A percentile compares a stretch with the other conserved stretches of the same genome.
These are phyloP conservation scores for Xerophyta viscosa DNA, from an alignment of 106 monocot genomes.

Conservation along the genomic window DNA sequence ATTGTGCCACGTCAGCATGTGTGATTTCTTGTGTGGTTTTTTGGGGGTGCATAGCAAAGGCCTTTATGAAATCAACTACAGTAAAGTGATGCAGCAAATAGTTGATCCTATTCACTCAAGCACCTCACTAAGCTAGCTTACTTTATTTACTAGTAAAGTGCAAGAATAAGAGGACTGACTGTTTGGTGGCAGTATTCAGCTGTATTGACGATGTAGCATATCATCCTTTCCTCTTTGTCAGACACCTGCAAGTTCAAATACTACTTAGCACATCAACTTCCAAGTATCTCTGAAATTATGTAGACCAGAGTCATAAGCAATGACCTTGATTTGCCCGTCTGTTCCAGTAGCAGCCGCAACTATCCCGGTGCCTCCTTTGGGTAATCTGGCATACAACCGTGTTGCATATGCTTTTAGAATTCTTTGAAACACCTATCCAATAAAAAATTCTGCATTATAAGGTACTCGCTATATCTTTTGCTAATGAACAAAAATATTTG, in stretches of 20 bases:
- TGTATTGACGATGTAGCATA: constrained; percentile 97
- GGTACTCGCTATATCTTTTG: too few species aligned
- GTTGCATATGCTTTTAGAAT: constrained; percentile 94
- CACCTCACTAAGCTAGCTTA: too few species aligned
- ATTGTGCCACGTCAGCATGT: too few species aligned
- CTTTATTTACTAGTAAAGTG: neutral
- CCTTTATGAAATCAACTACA: too few species aligned
- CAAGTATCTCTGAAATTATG: neutral
- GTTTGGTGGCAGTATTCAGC: constrained; percentile 98
- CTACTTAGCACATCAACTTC: constrained; percentile 4
- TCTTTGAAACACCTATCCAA: constrained; percentile 87
- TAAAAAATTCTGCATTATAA: too few species aligned
- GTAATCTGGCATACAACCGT: constrained; percentile 68
- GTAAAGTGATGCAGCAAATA: too few species aligned
- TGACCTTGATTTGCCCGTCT: constrained; percentile 97
- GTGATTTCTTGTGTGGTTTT: too few species aligned
- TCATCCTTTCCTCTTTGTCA: constrained; percentile 91
- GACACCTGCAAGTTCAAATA: constrained; percentile 59
- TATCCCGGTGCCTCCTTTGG: constrained; percentile 87
- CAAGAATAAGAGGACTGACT: constrained; percentile 29
- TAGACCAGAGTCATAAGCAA: neutral
- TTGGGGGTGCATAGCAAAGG: too few species aligned
- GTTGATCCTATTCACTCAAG: too few species aligned
- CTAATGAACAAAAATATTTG: too few species aligned
- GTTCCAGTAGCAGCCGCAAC: constrained; percentile 98